These are phyloP conservation scores for Crepidotus variabilis DNA, from an alignment of 768 basidiomycete species.

Conservation along the genomic window DNA sequence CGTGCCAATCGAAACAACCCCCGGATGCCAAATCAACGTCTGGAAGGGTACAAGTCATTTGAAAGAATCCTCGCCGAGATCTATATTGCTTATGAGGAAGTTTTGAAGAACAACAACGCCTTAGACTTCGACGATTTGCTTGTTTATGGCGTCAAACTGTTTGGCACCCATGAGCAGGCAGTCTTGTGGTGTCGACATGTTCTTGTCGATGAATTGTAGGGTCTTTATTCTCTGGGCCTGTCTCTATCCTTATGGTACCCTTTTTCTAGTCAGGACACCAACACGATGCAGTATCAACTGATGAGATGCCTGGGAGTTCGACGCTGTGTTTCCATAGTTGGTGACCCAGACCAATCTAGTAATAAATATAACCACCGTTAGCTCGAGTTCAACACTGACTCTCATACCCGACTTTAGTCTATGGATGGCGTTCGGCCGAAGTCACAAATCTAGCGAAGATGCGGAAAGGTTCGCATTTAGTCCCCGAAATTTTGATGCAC, in stretches of 20 bases:
- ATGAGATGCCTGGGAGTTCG: constrained; percentile 62
- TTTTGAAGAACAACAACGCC: constrained; percentile 58
- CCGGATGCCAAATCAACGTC: constrained; percentile 7
- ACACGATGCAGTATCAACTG: constrained; percentile 75
- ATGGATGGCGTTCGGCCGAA: constrained; percentile 85
- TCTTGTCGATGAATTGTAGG: constrained; percentile 81
- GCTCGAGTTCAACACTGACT: background rate
- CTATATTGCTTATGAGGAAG: constrained; percentile 64
- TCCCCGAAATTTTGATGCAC: too few species aligned
- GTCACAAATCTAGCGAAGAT: constrained; percentile 72
- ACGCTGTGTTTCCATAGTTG: constrained; percentile 72
- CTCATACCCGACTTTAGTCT: constrained; percentile 41
- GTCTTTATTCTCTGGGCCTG: background rate
- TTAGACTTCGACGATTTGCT: constrained; percentile 89
- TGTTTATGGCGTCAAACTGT: constrained; percentile 65
- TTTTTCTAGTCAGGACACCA: constrained; percentile 67
- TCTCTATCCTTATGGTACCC: background rate
- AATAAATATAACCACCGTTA: background rate
- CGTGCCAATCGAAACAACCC: constrained; percentile 2
- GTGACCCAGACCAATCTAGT: constrained; percentile 92
- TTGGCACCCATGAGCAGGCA: constrained; percentile 43
- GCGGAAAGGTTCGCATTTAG: constrained; percentile 45
- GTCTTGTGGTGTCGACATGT: constrained; percentile 64
- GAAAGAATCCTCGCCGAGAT: constrained; percentile 45
- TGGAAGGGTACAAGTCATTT: constrained; percentile 17